Evolutionary conservation across 2,329 filamentous ascomycete species (phyloP), one percentile per base, ranked within the genome.

Genomic region (Phoma sp.): DNA sequence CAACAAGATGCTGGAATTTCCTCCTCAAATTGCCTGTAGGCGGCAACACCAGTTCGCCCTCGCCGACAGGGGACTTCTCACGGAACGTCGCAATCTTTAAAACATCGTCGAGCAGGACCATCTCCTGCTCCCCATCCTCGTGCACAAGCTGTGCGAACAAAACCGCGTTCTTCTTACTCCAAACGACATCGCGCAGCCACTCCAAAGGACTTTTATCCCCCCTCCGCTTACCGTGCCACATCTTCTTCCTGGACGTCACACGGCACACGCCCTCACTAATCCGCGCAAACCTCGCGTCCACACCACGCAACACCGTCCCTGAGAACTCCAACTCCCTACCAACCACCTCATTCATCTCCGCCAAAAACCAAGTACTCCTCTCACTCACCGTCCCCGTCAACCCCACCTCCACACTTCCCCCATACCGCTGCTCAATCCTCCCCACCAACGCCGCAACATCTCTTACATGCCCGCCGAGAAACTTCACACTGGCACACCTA

Each of bases 1-100:
- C 44, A n/a, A 53, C 22, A 2, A 10, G 18, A n/a, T 43, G 33
- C n/a, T 53, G 50, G 9, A 53, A 43, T 2, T 25, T 33, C 33
- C 50, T 47, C 38, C 39, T 33, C 39, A 29, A 27, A 6, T 18
- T 41, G 1, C 2, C 2, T 3, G 25, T 18, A 23, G 27, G 14
- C 5, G 33, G 7, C 22, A 33, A 29, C 18, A 27, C 33, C 33
- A 44, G 18, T 18, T 32, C 38, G n/a, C 9, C 13, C n/a, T 39
- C 7, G 4, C 22, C 22, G 7, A 7, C 27, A 9, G 13, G 5
- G 25, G 14, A 22, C 23, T 30, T 14, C 14, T 11, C 35, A 9
- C 25, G 5, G 25, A 25, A 22, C 23, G 13, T 14, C 14, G 42
- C 32, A 9, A 38, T 30, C 14, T 8, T 39, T 35, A 29, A 24